phyloP scores from a whole-genome alignment of 495 filamentous ascomycete genomes.

The Talaromyces liani region DNA sequence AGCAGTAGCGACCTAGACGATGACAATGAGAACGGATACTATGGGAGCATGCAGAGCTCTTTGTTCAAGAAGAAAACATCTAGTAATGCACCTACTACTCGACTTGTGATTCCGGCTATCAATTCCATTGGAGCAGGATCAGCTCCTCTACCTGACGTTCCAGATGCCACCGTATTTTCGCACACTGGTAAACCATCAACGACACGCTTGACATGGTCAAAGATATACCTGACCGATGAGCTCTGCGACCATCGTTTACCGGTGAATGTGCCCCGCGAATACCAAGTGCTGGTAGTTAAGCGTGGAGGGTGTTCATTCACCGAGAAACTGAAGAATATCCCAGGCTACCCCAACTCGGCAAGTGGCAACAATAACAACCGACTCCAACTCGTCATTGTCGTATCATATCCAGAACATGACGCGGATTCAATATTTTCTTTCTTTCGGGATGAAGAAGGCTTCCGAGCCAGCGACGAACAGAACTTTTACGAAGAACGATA shows the following conservation, averaged over 20 bases:
- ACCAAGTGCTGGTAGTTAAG: conserved; percentile 76
- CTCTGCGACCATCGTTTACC: conserved; percentile 60
- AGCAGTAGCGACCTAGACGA: conserved; percentile 13
- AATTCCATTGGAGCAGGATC: conserved; percentile 69
- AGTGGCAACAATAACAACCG: conserved; percentile 31
- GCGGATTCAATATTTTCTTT: not conserved
- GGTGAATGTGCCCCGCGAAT: conserved; percentile 47
- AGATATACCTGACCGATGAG: conserved; percentile 62
- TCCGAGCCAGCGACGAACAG: not conserved
- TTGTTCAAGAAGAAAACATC: conserved; percentile 15
- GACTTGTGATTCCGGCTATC: conserved; percentile 55
- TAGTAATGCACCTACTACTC: conserved; percentile 16
- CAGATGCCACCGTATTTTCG: conserved; percentile 45
- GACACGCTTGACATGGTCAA: conserved; percentile 52
- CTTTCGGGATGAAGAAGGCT: not conserved
- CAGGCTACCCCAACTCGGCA: conserved; percentile 55
- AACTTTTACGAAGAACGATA: not conserved
- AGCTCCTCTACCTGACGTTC: conserved; percentile 61
- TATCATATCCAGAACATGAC: conserved; percentile 43
- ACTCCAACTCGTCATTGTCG: conserved; percentile 75
- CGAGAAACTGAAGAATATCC: conserved; percentile 76
- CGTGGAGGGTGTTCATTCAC: conserved; percentile 82
- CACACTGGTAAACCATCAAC: conserved; percentile 31
- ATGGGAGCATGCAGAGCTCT: not conserved
- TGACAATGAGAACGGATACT: conserved; percentile 13